Percentiles rank a stretch among this genome's conserved stretches.
phyloP scores from a whole-genome alignment of 116 monocot genomes.

The Phalaenopsis hybrid region DNA sequence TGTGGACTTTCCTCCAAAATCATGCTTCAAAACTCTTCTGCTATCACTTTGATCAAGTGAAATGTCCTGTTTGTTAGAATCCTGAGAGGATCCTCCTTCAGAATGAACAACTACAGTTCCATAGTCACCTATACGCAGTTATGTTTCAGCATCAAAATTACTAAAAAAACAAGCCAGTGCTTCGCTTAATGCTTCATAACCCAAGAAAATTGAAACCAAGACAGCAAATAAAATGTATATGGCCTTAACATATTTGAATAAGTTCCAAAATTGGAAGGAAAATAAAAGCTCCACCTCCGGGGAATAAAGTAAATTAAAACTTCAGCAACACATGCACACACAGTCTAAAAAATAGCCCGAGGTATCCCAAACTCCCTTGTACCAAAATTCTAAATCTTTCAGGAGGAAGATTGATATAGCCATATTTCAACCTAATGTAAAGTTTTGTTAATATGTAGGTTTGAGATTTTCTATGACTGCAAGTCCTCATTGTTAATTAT shows the following conservation, averaged over 20 bases:
- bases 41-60: constrained; percentile 24
- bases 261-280: not conserved
- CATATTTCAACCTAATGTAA: not conserved
- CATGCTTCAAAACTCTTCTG: constrained; percentile 26
- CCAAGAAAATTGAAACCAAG: not conserved
- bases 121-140: constrained; percentile 56
- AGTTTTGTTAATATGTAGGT: too few species aligned
- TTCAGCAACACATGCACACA: not conserved
- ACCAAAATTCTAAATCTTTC: not conserved
- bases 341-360: not conserved
- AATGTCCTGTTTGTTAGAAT: constrained; percentile 20
- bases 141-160: not conserved
- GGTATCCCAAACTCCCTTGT: not conserved
- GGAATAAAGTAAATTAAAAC: not conserved
- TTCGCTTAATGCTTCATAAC: not conserved
- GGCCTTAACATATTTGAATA: not conserved
- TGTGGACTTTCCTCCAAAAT: constrained; percentile 20
- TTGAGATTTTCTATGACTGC: too few species aligned
- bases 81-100: constrained; percentile 22
- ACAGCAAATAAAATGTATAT: not conserved
- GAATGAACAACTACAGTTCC: constrained; percentile 75
- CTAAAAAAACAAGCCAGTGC: not conserved
- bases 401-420: not conserved
- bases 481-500: too few species aligned
- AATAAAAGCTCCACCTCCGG: not conserved